Percentiles rank a stretch among this genome's conserved stretches.
These are phyloP conservation scores for Cryphonectria nitschkei DNA, from an alignment of 2,329 filamentous ascomycete genomes.

Conservation along the genomic window DNA sequence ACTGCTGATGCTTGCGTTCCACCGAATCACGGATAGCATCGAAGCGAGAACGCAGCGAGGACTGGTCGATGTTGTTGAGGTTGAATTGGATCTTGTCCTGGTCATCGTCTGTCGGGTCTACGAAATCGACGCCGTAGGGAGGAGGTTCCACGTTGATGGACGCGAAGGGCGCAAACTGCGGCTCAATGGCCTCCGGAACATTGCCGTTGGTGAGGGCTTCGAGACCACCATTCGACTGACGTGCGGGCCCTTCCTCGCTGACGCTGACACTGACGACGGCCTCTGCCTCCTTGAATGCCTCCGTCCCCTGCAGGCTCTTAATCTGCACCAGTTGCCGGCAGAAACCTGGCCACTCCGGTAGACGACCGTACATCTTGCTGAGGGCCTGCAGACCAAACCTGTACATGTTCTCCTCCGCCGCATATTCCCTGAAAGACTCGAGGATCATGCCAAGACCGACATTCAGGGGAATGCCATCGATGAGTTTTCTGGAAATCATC, in stretches of 20 bases:
- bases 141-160: conserved; percentile 78
- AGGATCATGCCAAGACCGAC: conserved; percentile 97
- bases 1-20: conserved; percentile 83
- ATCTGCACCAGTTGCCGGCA: conserved; percentile 85
- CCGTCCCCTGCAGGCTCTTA: conserved; percentile 79
- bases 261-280: conserved; percentile 76
- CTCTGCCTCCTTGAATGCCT: conserved; percentile 81
- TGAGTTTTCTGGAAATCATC: conserved; percentile 90
- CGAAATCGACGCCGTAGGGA: conserved; percentile 65
- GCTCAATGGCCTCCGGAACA: conserved; percentile 55
- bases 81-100: conserved; percentile 96
- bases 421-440: conserved; percentile 88
- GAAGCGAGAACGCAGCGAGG: conserved; percentile 84
- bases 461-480: conserved; percentile 87
- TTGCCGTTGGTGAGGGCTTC: conserved; percentile 71
- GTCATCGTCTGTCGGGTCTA: conserved; percentile 81
- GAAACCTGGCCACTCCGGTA: conserved; percentile 94
- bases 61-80: conserved; percentile 92
- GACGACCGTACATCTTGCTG: conserved; percentile 80
- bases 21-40: conserved; percentile 79
- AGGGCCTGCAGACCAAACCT: conserved; percentile 96
- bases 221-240: conserved; percentile 57
- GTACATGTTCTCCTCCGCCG: conserved; percentile 88
- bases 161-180: conserved; percentile 71
- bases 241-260: conserved; percentile 62